Evolutionary conservation across 106 monocot species (phyloP).

Genomic region (Platanthera guangdongensis): DNA sequence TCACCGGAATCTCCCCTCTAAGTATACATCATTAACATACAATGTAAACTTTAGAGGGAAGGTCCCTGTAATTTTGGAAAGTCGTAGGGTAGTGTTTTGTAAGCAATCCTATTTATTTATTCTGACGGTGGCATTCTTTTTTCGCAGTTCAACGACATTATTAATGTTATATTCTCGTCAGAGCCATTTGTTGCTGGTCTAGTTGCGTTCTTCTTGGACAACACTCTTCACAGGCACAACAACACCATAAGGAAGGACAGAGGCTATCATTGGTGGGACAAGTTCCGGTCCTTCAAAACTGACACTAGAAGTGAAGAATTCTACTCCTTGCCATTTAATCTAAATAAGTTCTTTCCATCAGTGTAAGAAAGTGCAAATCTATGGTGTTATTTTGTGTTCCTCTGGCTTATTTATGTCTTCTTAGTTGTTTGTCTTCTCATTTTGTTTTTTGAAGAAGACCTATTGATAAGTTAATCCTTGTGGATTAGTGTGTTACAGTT

Average conservation of each 20-base stretch:
- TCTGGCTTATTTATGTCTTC: background rate
- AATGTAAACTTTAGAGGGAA: too few species aligned
- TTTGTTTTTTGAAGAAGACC: background rate
- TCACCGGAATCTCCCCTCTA: too few species aligned
- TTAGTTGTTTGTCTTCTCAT: background rate
- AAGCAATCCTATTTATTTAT: background rate
- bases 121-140: background rate
- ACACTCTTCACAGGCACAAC: slow-evolving; percentile 14
- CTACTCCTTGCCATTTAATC: slow-evolving; percentile 29
- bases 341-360: slow-evolving; percentile 29
- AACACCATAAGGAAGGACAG: slow-evolving; percentile 17
- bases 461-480: background rate
- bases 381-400: background rate
- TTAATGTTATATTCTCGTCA: slow-evolving; percentile 25
- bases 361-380: slow-evolving; percentile 12
- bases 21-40: too few species aligned
- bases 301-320: slow-evolving; percentile 26
- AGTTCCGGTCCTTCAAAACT: slow-evolving; percentile 22
- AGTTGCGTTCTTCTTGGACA: slow-evolving; percentile 23
- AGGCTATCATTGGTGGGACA: slow-evolving; percentile 31
- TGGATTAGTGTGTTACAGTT: slow-evolving; percentile 8
- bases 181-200: slow-evolving; percentile 25
- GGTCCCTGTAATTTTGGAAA: too few species aligned
- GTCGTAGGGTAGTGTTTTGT: too few species aligned
- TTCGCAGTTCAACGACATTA: slow-evolving; percentile 24